A percentile compares a stretch with the other conserved stretches of the same genome.
phyloP scores from a whole-genome alignment of 169 alveolate genomes.

The Cryptosporidium felis region DNA sequence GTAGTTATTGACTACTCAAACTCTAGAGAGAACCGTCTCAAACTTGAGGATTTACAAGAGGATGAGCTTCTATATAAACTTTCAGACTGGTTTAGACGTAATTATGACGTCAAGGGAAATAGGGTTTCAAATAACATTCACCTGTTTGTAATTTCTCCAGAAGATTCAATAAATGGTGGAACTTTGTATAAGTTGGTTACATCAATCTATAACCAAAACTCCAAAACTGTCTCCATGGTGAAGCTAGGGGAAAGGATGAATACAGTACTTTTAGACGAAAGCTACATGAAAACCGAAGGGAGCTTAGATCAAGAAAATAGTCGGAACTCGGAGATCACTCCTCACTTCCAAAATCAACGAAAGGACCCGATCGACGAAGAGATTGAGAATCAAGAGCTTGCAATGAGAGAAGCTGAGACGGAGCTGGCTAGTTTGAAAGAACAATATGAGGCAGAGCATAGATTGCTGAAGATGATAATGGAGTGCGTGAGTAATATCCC shows the following conservation, averaged over 20 bases:
- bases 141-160: background rate
- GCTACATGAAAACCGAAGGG: background rate
- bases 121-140: constrained; percentile 20
- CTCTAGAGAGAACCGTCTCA: background rate
- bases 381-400: background rate
- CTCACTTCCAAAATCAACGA: background rate
- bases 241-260: constrained; percentile 32
- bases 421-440: background rate
- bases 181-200: constrained; percentile 5
- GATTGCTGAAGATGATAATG: background rate
- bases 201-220: constrained; percentile 45
- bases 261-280: constrained; percentile 8
- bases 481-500: constrained; percentile 60
- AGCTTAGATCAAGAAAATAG: background rate
- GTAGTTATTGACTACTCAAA: constrained; percentile 21
- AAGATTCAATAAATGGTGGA: background rate
- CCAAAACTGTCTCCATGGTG: constrained; percentile 47
- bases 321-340: background rate
- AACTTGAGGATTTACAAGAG: background rate
- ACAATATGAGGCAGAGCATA: constrained; percentile 10
- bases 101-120: constrained; percentile 18
- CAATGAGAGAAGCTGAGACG: background rate
- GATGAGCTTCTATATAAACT: constrained; percentile 47
- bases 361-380: background rate
- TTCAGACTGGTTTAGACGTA: constrained; percentile 50